Evolutionary conservation across 805 yeast genomes (phyloP).

Genomic region (fission yeast (Schizosaccharomyces pombe)): DNA sequence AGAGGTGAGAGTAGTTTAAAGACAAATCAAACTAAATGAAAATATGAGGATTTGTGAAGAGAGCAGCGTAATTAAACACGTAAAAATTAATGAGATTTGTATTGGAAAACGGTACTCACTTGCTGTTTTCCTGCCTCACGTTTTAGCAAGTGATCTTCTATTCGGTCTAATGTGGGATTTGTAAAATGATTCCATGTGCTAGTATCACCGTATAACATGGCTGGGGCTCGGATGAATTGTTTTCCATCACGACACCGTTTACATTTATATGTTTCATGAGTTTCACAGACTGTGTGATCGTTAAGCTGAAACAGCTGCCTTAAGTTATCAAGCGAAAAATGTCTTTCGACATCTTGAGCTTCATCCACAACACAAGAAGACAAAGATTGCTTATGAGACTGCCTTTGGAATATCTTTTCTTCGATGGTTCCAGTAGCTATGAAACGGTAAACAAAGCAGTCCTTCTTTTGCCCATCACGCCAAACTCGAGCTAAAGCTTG

Average conservation of each 20-base stretch:
- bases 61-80: background rate
- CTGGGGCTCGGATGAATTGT: constrained; percentile 44
- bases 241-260: constrained; percentile 43
- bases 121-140: constrained; percentile 40
- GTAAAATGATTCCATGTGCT: constrained; percentile 72
- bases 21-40: too few relatives aligned
- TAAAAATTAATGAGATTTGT: constrained; percentile 11
- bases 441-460: constrained; percentile 80
- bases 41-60: background rate
- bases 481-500: constrained; percentile 94
- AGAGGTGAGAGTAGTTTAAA: too few relatives aligned
- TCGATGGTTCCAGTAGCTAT: constrained; percentile 89
- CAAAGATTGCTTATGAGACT: constrained; percentile 74
- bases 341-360: constrained; percentile 78
- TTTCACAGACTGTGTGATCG: constrained; percentile 51
- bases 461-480: constrained; percentile 97
- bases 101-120: constrained; percentile 69
- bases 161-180: constrained; percentile 32
- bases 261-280: constrained; percentile 81
- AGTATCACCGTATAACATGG: constrained; percentile 92
- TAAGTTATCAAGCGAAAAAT: constrained; percentile 64
- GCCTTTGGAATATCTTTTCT: constrained; percentile 88
- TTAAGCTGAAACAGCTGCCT: constrained; percentile 52
- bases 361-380: constrained; percentile 95
- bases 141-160: constrained; percentile 51